phyloP scores from a whole-genome alignment of 1,139 yeast species.

The Kodamaea suecica region DNA sequence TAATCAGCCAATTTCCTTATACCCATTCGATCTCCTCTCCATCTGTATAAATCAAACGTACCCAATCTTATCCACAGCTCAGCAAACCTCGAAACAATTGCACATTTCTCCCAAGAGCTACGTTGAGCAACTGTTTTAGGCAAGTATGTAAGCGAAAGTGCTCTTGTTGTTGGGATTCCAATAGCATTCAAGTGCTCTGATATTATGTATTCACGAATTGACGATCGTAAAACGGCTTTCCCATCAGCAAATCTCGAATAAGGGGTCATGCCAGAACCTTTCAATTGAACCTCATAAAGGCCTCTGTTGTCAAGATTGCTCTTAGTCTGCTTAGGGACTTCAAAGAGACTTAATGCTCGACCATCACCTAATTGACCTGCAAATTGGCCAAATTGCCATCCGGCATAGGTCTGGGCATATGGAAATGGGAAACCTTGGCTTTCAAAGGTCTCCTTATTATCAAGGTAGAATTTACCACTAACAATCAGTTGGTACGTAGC shows the following conservation, averaged over 20 bases:
- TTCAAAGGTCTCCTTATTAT: conserved; percentile 24
- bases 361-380: conserved; percentile 99
- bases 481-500: conserved; percentile 54
- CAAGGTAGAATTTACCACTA: conserved; percentile 52
- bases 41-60: conserved; percentile 79
- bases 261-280: conserved; percentile 92
- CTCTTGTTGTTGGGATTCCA: conserved; percentile 86
- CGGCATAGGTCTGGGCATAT: conserved; percentile 89
- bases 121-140: conserved; percentile 80
- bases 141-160: conserved; percentile 64
- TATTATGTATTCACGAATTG: conserved; percentile 81
- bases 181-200: conserved; percentile 79
- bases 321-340: conserved; percentile 37
- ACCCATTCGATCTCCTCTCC: conserved; percentile 68
- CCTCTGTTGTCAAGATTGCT: conserved; percentile 25
- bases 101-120: conserved; percentile 72
- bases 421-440: conserved; percentile 58
- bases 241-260: conserved; percentile 96
- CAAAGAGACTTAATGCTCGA: conserved; percentile 79
- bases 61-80: conserved; percentile 88
- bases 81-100: conserved; percentile 80
- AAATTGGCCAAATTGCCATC: conserved; percentile 93
- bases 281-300: conserved; percentile 69
- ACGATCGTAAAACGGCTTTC: conserved; percentile 84
- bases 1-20: conserved; percentile 65